phyloP scores from a whole-genome alignment of 495 filamentous ascomycete species.

The Penicillium daleae region DNA sequence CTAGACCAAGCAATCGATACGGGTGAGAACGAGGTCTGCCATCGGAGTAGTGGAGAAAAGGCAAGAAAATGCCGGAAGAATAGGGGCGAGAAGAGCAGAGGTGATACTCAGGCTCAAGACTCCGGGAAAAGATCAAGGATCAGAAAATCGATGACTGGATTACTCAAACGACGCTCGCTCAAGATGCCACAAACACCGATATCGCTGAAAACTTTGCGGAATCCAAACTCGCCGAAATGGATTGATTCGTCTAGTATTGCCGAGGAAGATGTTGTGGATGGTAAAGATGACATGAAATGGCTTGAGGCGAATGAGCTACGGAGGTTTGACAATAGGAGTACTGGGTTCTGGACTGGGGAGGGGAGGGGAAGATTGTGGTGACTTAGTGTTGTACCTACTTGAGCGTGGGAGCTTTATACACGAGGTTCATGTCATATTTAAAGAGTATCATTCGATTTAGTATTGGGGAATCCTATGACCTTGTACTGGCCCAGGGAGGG shows the following conservation, averaged over 20 bases:
- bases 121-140: conserved; percentile 9
- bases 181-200: conserved; percentile 21
- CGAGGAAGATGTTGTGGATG: conserved; percentile 21
- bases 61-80: not conserved
- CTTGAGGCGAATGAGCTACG: conserved; percentile 22
- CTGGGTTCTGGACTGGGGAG: conserved; percentile 19
- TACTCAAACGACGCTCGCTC: conserved; percentile 19
- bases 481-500: too few species aligned
- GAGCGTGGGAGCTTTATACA: not conserved
- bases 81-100: not conserved
- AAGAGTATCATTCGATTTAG: not conserved
- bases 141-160: conserved; percentile 21
- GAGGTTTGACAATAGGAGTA: conserved; percentile 7
- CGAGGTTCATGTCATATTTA: not conserved
- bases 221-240: conserved; percentile 14
- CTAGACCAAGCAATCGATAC: conserved; percentile 22
- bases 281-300: conserved; percentile 23
- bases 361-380: conserved; percentile 14
- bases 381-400: not conserved
- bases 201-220: conserved; percentile 18
- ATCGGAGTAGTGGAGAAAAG: not conserved
- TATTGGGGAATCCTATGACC: too few species aligned
- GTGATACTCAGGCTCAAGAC: not conserved
- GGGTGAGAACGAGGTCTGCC: not conserved
- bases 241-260: conserved; percentile 16